Percentiles rank a stretch among this genome's conserved stretches.
Evolutionary conservation across 208 protist species (phyloP).

Genomic region (Borovskyia barvae): DNA sequence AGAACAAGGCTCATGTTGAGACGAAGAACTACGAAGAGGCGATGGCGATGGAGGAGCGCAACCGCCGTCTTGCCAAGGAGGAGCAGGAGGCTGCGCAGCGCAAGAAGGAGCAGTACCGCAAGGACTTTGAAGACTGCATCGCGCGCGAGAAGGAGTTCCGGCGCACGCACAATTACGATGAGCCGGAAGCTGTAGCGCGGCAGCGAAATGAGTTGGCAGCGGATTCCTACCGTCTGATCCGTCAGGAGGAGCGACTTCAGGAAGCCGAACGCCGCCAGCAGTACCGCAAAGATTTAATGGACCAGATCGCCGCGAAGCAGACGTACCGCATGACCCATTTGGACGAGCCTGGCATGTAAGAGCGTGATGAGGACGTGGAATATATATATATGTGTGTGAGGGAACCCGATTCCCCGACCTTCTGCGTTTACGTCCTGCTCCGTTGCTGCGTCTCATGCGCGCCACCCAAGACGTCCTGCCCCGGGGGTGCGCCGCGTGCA

Average conservation of each 20-base stretch:
- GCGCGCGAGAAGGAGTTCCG: conserved; percentile 75
- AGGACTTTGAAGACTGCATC: conserved; percentile 67
- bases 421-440: too few relatives aligned
- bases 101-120: conserved; percentile 61
- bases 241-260: conserved; percentile 54
- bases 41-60: conserved; percentile 48
- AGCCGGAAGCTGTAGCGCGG: conserved; percentile 60
- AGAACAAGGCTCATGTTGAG: conserved; percentile 27
- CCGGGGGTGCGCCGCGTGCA: too few relatives aligned
- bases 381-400: too few relatives aligned
- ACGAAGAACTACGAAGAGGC: conserved; percentile 52
- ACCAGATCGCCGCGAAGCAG: conserved; percentile 72
- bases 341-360: conserved; percentile 42
- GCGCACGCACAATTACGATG: conserved; percentile 75
- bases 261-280: conserved; percentile 43
- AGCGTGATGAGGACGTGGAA: too few relatives aligned
- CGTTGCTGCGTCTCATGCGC: too few relatives aligned
- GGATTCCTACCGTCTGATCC: conserved; percentile 47
- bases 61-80: conserved; percentile 50
- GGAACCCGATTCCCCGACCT: too few relatives aligned
- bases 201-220: conserved; percentile 67
- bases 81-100: conserved; percentile 44
- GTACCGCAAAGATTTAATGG: conserved; percentile 74
- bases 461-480: too few relatives aligned
- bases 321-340: conserved; percentile 63